Base-by-base conservation (phyloP, 1,284 basidiomycete genomes). In the Cutaneotrichosporon sp. region DNA sequence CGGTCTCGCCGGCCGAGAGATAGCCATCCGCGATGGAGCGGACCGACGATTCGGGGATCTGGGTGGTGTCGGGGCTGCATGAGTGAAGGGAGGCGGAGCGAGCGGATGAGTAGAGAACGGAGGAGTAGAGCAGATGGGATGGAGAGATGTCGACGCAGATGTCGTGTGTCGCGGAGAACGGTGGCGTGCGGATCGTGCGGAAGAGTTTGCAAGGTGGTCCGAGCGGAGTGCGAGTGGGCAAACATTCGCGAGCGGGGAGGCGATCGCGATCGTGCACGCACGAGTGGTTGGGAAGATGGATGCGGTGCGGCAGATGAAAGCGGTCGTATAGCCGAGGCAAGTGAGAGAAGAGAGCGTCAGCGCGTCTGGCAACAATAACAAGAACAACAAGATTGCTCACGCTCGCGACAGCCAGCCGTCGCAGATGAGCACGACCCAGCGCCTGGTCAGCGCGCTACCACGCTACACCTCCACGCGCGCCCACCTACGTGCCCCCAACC, bases 1-100 rank as follows among this genome's bases (percentile, higher is more conserved):
- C 81, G 14, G 88, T 88, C 81, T 98, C 95, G 65, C 95, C 95
- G 30, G 93, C 83, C 32, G 88, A 87, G 61, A 98, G 84, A 76
- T 93, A 96, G 65, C 86, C 87, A 71, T 96, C 90, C 8, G 91
- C 87, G 22, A 91, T 79, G 13, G 86, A 86, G 64, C 89, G 88
- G 30, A 89, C 70, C 4, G 89, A 93, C 2, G 88, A 85, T 71
- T 97, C 90, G 55, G 88, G 80, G 67, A 95, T 90, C 26, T 81
- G 73, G 56, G 84, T 82, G 16, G 89, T 87, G 72, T 91, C 84
- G 30, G 89, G 85, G 38, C 92, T 94, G 67, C 30, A 56, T 40
- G 32, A 32, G 49, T 58, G 61, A 16, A 11, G 13, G 4, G 8
- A 36, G 34, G 55, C 21, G 8, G 38, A n/a, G 56, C 53, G 58